These are phyloP conservation scores for Fusarium sp. DNA, from an alignment of 2,329 filamentous ascomycete species.

Conservation along the genomic window DNA sequence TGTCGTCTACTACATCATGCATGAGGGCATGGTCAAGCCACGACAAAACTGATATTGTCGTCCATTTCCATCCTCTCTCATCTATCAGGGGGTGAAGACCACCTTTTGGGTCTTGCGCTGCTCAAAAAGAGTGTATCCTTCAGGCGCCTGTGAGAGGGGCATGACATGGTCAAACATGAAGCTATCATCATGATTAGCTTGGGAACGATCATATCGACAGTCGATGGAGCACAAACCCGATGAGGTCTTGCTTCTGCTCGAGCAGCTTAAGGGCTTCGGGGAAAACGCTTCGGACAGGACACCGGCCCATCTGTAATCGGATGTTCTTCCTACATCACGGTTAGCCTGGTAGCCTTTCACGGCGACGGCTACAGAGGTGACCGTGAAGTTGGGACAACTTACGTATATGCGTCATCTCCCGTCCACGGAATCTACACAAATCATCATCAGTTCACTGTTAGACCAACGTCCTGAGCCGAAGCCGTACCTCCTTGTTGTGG, in stretches of 20 bases:
- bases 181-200: conserved; percentile 53
- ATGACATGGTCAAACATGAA: conserved; percentile 84
- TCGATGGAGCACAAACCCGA: conserved; percentile 65
- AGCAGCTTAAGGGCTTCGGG: conserved; percentile 72
- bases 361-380: neutral
- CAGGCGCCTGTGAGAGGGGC: conserved; percentile 73
- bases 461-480: neutral
- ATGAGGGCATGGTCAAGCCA: conserved; percentile 89
- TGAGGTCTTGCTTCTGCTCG: conserved; percentile 73
- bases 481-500: conserved; percentile 75
- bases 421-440: conserved; percentile 72
- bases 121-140: conserved; percentile 79
- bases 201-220: neutral
- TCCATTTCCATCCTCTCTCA: neutral
- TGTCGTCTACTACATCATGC: conserved; percentile 85
- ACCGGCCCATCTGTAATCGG: conserved; percentile 80
- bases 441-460: conserved; percentile 8
- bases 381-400: conserved; percentile 40
- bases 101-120: conserved; percentile 81
- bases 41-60: conserved; percentile 74
- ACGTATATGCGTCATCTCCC: conserved; percentile 72
- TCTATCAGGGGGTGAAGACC: conserved; percentile 67
- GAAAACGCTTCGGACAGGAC: conserved; percentile 79
- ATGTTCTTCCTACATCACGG: conserved; percentile 71
- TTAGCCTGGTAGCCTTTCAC: conserved; percentile 36